Evolutionary conservation across 257 asterid species (phyloP), one percentile per base, ranked within the genome.

Genomic region (Marsdenia floribunda): DNA sequence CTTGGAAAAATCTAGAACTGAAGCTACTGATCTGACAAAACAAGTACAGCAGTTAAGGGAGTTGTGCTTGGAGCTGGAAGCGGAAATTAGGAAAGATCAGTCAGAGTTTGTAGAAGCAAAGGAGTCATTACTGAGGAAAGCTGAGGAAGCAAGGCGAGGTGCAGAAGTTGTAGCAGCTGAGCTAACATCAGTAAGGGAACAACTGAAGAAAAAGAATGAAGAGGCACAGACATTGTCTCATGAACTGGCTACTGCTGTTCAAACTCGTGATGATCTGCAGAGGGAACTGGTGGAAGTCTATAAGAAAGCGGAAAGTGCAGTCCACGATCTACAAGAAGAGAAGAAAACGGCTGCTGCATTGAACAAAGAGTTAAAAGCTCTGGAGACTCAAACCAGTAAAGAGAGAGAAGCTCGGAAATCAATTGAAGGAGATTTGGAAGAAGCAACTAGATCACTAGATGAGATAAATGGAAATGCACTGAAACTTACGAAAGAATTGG

Each of bases 381-480:
- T 86, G 35, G 90, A 90, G 78, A 53, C 85, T 11, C 87, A 84
- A 58, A 58, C 77, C 46, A 74, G 71, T 44, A 78, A 80, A 80
- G 92, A 86, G 57, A 77, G 49, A 50, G 93, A 87, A 84, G 81
- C 78, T 3, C 84, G 90, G 8, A 83, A 80, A 66, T 78, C 75
- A 52, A 86, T 94, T 55, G 91, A 92, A 81, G 77, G 57, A 21
- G 90, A 89, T 64, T 54, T 92, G 75, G 88, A 83, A 47, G 87
- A 80, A 78, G 85, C 89, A n/a, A 80, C 86, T 21, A 86, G 81
- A 82, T 86, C 93, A 69, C 87, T 92, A 0, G 85, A 83, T 3
- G 92, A 84, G 80, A 82, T 89, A 73, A 94, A 88, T 63, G 82
- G 49, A 50, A 87, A 82, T 24, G 84, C 82, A 0, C 42, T 81